Evolutionary conservation across 345 rosid species (phyloP), one percentile per base, ranked within the genome.

Genomic region (Hibiscus tridactylites): DNA sequence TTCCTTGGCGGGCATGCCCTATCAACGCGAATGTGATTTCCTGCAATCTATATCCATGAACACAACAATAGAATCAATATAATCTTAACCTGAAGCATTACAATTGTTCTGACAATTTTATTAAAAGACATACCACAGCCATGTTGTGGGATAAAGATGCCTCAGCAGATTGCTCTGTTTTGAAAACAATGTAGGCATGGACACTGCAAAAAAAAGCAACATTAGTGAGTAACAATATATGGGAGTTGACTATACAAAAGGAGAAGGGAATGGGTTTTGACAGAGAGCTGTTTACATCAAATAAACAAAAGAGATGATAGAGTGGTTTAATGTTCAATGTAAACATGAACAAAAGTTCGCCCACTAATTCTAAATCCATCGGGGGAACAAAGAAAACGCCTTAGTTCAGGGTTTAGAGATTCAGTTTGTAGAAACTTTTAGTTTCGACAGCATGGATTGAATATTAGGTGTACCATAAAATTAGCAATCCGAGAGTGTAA

Each of bases 1-100:
- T 96, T 96, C 35, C 94, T 90, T 71, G 99, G 99, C 2, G 99
- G 98, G 76, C 97, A 89, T 8, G 98, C 98, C 83, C 97, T 79
- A 82, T 96, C 99, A 57, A 96, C 96, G 33, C 98, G 98, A 57
- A 96, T 77, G 68, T 96, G 99, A 75, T 96, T 88, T 70, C 95
- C 97, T 71, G 78, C 94, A 79, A 92, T 83, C 98, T 95, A 60
- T 21, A 75, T 50, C 16, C 49, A 75, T 21, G 47, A 15, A 56
- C 26, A 77, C 17, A 73, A 71, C 69, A 15, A 67, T 29, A 15
- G 13, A 60, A 15, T 54, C 64, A 73, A 28, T 65, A 76, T 29
- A 16, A 59, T 42, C 46, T 74, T n/a, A 39, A 52, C 50, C 13
- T 42, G 10, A 68, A 16, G 12, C 35, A 52, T 56, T 19, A 24